Conservation (phyloP, 345 rosid species). For the Clausena lansium region DNA sequence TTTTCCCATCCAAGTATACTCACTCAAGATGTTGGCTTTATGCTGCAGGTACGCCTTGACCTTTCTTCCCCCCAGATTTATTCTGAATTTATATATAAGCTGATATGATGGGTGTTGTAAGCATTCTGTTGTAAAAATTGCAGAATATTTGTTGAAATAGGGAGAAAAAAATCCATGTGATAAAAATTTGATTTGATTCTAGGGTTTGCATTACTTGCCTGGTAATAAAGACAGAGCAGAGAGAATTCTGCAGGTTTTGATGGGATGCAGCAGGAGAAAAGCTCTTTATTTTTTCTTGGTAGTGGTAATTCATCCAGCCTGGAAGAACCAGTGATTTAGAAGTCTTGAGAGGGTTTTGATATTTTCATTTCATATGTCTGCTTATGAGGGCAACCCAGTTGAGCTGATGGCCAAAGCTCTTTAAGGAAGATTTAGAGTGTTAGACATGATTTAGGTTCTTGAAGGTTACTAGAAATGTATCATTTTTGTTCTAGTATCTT, state of each 20-base stretch:
- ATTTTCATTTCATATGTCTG: too few relatives aligned
- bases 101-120: background rate
- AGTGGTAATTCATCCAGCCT: background rate
- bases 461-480: background rate
- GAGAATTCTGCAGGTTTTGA: background rate
- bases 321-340: background rate
- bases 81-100: background rate
- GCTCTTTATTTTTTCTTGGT: background rate
- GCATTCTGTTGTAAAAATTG: background rate
- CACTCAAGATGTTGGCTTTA: conserved; percentile 80
- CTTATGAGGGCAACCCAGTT: too few relatives aligned
- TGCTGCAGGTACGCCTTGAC: conserved; percentile 50
- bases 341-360: background rate
- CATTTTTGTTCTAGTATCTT: background rate
- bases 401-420: background rate
- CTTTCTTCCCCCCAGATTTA: background rate
- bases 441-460: background rate
- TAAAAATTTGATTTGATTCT: background rate
- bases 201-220: background rate
- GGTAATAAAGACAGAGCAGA: background rate
- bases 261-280: background rate
- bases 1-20: conserved; percentile 69
- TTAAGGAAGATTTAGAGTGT: background rate
- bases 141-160: background rate
- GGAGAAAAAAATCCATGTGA: background rate